phyloP scores from a whole-genome alignment of 2,329 filamentous ascomycete species.

The Colletotrichum coccodes region DNA sequence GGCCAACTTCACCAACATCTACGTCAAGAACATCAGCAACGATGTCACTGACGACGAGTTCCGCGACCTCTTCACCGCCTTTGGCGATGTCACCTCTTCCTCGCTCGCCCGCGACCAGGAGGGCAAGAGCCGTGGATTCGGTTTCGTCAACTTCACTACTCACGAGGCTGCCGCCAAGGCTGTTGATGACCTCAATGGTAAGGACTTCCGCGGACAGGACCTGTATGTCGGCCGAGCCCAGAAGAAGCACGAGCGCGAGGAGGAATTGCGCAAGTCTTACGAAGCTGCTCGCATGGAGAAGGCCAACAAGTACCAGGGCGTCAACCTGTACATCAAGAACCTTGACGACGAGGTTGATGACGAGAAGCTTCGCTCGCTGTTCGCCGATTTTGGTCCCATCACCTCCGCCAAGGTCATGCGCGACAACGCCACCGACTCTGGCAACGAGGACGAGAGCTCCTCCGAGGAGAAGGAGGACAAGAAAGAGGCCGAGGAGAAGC shows the following conservation, averaged over 20 bases:
- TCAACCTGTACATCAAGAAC: slow-evolving; percentile 99
- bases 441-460: slow-evolving; percentile 65
- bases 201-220: slow-evolving; percentile 92
- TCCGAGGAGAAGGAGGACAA: slow-evolving; percentile 62
- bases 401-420: slow-evolving; percentile 99
- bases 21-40: slow-evolving; percentile 95
- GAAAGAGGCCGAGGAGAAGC: slow-evolving; percentile 54
- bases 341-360: slow-evolving; percentile 96
- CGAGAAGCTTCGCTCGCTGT: slow-evolving; percentile 95
- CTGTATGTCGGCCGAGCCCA: slow-evolving; percentile 98
- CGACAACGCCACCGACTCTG: slow-evolving; percentile 71
- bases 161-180: slow-evolving; percentile 88
- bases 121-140: slow-evolving; percentile 94
- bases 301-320: slow-evolving; percentile 98
- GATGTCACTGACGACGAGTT: slow-evolving; percentile 95
- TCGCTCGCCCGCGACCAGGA: slow-evolving; percentile 90
- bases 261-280: slow-evolving; percentile 98
- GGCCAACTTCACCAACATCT: slow-evolving; percentile 99
- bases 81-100: slow-evolving; percentile 93
- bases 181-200: slow-evolving; percentile 91
- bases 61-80: slow-evolving; percentile 90
- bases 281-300: slow-evolving; percentile 98
- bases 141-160: slow-evolving; percentile 94
- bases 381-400: slow-evolving; percentile 90
- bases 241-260: slow-evolving; percentile 99